Conservation (phyloP, 192 early-diverging fungal species). For the Irineochytrium annulatum region DNA sequence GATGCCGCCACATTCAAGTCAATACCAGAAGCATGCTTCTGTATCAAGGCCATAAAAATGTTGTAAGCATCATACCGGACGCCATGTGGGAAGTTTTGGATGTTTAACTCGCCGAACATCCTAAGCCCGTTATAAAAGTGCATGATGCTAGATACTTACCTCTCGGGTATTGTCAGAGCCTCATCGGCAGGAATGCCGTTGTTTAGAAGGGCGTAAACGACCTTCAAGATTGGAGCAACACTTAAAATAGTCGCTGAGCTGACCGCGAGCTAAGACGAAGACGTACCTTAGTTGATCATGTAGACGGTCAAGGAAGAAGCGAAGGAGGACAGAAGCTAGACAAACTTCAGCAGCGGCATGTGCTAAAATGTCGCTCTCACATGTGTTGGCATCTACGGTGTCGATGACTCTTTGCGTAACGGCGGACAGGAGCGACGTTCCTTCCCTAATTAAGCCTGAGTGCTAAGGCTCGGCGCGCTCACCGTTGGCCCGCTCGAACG, state of each 20-base stretch:
- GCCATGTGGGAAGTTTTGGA: conserved; percentile 89
- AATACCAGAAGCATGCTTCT: too few relatives aligned
- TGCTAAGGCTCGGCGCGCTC: neutral
- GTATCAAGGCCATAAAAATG: conserved; percentile 67
- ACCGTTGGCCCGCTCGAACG: conserved; percentile 83
- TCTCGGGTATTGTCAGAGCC: conserved; percentile 12
- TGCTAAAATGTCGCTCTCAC: neutral
- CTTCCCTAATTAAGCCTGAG: conserved; percentile 3
- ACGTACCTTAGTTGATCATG: conserved; percentile 34
- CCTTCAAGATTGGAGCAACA: conserved; percentile 36
- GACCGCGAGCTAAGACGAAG: too few relatives aligned
- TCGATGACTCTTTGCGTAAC: neutral
- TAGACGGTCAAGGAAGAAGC: conserved; percentile 42
- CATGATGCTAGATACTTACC: too few relatives aligned
- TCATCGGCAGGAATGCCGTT: conserved; percentile 10
- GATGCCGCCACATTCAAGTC: too few relatives aligned
- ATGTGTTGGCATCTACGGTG: neutral
- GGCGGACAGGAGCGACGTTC: conserved; percentile 10
- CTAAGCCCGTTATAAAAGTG: conserved; percentile 26
- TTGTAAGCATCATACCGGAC: conserved; percentile 70
- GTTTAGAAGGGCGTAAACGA: conserved; percentile 35
- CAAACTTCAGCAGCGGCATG: neutral
- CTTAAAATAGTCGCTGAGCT: conserved; percentile 7
- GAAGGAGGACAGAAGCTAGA: conserved; percentile 33
- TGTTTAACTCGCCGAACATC: conserved; percentile 77